Conservation (phyloP, 768 basidiomycete genomes). For the Boletellus ananiceps region DNA sequence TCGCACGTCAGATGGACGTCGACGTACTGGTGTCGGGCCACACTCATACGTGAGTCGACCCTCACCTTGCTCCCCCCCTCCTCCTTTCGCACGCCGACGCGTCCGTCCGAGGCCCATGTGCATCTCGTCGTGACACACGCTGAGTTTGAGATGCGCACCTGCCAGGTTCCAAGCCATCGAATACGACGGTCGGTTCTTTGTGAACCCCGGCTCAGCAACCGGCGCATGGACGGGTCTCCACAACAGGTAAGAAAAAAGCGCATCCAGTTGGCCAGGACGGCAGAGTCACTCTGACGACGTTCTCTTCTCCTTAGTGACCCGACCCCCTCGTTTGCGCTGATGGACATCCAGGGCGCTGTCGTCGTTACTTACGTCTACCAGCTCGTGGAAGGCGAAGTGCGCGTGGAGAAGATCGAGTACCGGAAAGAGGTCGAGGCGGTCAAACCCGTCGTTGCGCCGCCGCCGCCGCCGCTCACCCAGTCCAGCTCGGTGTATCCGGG, state of each 20-base stretch:
- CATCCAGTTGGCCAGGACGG: not conserved
- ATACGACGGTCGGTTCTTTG: constrained; percentile 86
- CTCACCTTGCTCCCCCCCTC: not conserved
- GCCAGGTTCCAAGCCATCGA: constrained; percentile 90
- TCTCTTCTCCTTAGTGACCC: constrained; percentile 52
- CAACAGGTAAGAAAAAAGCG: constrained; percentile 4
- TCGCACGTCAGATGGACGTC: constrained; percentile 96
- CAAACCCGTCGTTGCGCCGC: constrained; percentile 24
- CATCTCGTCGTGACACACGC: not conserved
- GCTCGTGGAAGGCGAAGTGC: constrained; percentile 87
- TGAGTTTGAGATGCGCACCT: not conserved
- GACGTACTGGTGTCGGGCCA: constrained; percentile 93
- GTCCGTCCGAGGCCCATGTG: not conserved
- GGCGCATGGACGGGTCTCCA: constrained; percentile 81
- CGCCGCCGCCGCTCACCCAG: constrained; percentile 19
- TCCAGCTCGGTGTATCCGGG: constrained; percentile 33
- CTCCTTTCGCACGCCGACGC: too few species aligned
- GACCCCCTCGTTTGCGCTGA: constrained; percentile 91
- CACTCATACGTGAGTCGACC: constrained; percentile 78
- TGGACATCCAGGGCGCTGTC: constrained; percentile 96
- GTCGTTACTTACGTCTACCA: constrained; percentile 98
- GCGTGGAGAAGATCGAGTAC: constrained; percentile 90
- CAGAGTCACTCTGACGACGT: not conserved
- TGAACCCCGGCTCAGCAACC: constrained; percentile 93
- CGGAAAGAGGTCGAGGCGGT: constrained; percentile 52